Conservation (phyloP, 2,329 filamentous ascomycete species). For the Xylaria sp. region DNA sequence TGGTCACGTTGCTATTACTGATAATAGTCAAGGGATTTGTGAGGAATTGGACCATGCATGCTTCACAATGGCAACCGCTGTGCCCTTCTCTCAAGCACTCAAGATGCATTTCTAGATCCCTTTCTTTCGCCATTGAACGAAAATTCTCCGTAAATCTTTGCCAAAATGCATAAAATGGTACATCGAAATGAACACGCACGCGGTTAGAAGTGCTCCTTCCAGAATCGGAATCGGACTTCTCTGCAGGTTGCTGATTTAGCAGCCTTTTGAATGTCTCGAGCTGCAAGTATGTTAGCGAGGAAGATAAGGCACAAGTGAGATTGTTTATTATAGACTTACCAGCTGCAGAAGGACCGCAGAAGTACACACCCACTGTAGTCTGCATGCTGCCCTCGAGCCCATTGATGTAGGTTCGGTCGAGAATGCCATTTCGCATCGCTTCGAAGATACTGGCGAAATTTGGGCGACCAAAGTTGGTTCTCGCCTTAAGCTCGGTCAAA, state of each 20-base stretch:
- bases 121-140: conserved; percentile 14
- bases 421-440: conserved; percentile 87
- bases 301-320: not conserved
- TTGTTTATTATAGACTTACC: conserved; percentile 55
- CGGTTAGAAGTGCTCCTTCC: conserved; percentile 90
- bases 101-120: conserved; percentile 19
- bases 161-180: conserved; percentile 36
- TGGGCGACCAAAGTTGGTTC: conserved; percentile 94
- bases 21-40: not conserved
- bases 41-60: conserved; percentile 7
- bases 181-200: conserved; percentile 36
- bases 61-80: conserved; percentile 4
- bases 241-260: conserved; percentile 76
- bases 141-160: conserved; percentile 8
- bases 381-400: conserved; percentile 80
- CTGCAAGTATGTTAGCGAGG: conserved; percentile 61
- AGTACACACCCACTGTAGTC: conserved; percentile 96
- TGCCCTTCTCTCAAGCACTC: not conserved
- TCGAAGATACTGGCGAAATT: conserved; percentile 85
- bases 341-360: conserved; percentile 86
- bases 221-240: conserved; percentile 94
- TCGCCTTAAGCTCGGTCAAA: conserved; percentile 86
- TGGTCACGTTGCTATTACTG: conserved; percentile 23
- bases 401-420: conserved; percentile 84
- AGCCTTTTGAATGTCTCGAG: conserved; percentile 85